Evolutionary conservation across 352 stramenopile species (phyloP).

Genomic region (Phytophthora rubi): DNA sequence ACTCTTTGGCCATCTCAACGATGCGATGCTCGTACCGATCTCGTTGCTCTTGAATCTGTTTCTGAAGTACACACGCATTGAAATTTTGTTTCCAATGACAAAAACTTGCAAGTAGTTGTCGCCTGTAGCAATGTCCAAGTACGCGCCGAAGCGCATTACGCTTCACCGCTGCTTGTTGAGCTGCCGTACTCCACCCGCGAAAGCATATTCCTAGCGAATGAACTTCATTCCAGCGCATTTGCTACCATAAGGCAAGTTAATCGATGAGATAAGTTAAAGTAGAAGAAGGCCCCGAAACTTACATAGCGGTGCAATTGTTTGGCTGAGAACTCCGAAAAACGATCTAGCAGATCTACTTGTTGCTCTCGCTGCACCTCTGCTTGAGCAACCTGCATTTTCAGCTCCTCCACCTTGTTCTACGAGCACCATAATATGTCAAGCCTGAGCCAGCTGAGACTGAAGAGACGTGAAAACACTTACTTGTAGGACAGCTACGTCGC

Average conservation of each 20-base stretch:
- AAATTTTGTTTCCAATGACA: slow-evolving; percentile 25
- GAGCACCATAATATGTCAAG: not conserved
- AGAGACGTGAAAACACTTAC: slow-evolving; percentile 14
- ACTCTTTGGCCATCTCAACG: slow-evolving; percentile 40
- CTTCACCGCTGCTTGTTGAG: slow-evolving; percentile 3
- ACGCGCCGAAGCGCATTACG: slow-evolving; percentile 7
- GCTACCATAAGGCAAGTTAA: slow-evolving; percentile 21
- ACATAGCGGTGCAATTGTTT: slow-evolving; percentile 32
- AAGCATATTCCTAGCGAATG: slow-evolving; percentile 37
- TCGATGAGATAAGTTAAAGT: not conserved
- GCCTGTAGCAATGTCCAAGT: slow-evolving; percentile 25
- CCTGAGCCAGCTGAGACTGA: not conserved
- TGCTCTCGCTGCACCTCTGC: slow-evolving; percentile 16
- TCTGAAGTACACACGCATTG: slow-evolving; percentile 5
- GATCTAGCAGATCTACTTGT: slow-evolving; percentile 34
- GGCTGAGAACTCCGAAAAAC: slow-evolving; percentile 36
- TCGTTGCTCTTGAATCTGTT: slow-evolving; percentile 40
- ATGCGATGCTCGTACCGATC: slow-evolving; percentile 38
- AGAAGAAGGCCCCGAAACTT: slow-evolving; percentile 4
- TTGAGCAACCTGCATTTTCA: slow-evolving; percentile 31
- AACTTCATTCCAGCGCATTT: slow-evolving; percentile 29
- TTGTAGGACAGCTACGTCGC: slow-evolving; percentile 51
- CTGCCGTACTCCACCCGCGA: slow-evolving; percentile 33
- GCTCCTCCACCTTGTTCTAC: slow-evolving; percentile 51
- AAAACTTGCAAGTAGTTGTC: slow-evolving; percentile 21